Conservation (phyloP, 106 monocot species). For the Phalaenopsis aphrodite region DNA sequence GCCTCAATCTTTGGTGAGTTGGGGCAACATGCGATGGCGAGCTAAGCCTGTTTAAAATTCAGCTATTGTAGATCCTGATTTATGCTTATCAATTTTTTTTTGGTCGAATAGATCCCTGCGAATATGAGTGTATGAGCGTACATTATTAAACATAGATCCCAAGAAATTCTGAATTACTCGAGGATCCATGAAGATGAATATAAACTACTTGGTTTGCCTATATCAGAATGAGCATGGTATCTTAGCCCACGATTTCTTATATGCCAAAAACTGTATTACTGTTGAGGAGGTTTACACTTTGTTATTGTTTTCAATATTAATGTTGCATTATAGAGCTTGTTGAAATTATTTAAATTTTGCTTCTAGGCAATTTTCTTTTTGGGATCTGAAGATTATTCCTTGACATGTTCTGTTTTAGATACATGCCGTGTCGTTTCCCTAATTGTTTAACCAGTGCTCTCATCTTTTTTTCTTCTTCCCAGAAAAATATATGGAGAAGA, state of each 20-base stretch:
- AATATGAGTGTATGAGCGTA: too few relatives aligned
- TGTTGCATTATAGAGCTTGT: not conserved
- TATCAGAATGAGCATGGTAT: not conserved
- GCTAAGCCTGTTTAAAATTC: too few relatives aligned
- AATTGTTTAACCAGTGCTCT: not conserved
- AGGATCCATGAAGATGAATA: not conserved
- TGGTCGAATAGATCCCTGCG: too few relatives aligned
- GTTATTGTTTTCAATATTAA: not conserved
- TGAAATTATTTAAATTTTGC: not conserved
- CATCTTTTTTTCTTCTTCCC: not conserved
- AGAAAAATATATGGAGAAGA: conserved; percentile 82
- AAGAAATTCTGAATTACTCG: too few relatives aligned
- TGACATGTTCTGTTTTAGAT: not conserved
- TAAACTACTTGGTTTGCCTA: not conserved
- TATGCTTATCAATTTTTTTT: too few relatives aligned
- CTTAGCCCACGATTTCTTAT: not conserved
- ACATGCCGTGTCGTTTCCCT: not conserved
- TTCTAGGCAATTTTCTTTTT: not conserved
- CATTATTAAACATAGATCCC: too few relatives aligned
- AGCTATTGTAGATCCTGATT: too few relatives aligned
- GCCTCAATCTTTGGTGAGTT: too few relatives aligned
- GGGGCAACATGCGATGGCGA: too few relatives aligned
- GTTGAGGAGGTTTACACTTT: not conserved
- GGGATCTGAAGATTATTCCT: not conserved
- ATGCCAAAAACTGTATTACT: not conserved